Evolutionary conservation across 106 monocot species (phyloP).

Genomic region (Triglochin maritima): DNA sequence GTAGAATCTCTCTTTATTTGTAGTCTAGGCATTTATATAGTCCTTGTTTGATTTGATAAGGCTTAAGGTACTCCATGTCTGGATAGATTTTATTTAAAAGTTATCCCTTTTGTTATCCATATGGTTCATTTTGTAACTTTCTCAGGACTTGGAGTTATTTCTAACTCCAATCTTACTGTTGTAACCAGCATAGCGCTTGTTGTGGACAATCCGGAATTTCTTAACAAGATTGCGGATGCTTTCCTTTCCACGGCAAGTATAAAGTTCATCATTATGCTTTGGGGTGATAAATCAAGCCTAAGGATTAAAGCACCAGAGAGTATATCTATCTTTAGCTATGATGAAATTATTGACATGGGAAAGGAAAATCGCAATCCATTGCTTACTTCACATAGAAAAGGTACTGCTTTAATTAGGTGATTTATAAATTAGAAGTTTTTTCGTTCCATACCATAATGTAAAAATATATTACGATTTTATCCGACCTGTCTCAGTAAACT

Average conservation of each 20-base stretch:
- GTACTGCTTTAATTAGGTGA: slow-evolving; percentile 21
- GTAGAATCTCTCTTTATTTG: too few relatives aligned
- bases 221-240: slow-evolving; percentile 44
- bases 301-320: slow-evolving; percentile 14
- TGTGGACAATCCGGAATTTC: slow-evolving; percentile 67
- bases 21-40: too few relatives aligned
- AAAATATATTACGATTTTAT: too few relatives aligned
- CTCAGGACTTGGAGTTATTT: not conserved
- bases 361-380: slow-evolving; percentile 28
- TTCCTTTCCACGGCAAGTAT: slow-evolving; percentile 29
- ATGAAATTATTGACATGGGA: slow-evolving; percentile 59
- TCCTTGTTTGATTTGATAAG: too few relatives aligned
- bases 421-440: not conserved
- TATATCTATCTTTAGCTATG: slow-evolving; percentile 46
- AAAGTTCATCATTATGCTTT: slow-evolving; percentile 72
- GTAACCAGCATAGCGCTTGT: slow-evolving; percentile 59
- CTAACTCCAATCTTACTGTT: not conserved
- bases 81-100: too few relatives aligned
- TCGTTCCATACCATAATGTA: too few relatives aligned
- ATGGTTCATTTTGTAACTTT: too few relatives aligned
- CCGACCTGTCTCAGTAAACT: too few relatives aligned
- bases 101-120: too few relatives aligned
- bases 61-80: too few relatives aligned
- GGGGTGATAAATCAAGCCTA: slow-evolving; percentile 59
- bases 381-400: slow-evolving; percentile 27